Evolutionary conservation across 495 filamentous ascomycete species (phyloP), one percentile per base, ranked within the genome.

Genomic region (Trichoderma virens): DNA sequence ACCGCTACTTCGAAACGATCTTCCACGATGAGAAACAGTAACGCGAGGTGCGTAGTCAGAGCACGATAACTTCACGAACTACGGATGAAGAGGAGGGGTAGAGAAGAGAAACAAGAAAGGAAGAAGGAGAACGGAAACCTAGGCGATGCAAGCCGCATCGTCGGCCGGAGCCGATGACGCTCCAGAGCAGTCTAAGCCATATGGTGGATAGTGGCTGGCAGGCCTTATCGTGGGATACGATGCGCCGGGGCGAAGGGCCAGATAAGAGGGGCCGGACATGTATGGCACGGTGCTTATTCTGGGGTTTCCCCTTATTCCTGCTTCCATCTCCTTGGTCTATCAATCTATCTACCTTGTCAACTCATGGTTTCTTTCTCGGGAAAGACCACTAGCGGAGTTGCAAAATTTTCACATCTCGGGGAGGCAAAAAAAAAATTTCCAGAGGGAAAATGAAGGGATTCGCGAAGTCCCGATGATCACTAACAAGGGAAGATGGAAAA

Each of bases 151-250:
- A 27, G 20, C 47, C 47, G 47, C 47, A 56, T 56, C 47, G 47
- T 56, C 47, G 47, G 47, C 47, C 47, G 47, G 47, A 28, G 20
- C 47, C 47, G 47, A 56, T 56, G 47, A 56, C 47, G 8, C 47
- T 28, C 47, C 8, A 7, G 6, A 56, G 25, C 25, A 56, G 47
- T 28, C 47, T 56, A 56, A 18, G 47, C 47, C 25, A 28, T 56
- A 20, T 56, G 47, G 47, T 28, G 47, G 47, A 27, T 56, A 30
- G 47, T 56, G 47, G 47, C 47, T 13, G 47, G 47, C 20, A n/a
- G 16, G 47, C 47, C 20, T 56, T 56, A 56, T 56, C 47, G 14
- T 27, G 23, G 23, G 47, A 27, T 18, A 14, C 47, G 23, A 56
- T 56, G 47, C 11, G 6, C 27, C 47, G 47, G 47, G 47, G 20